Conservation (phyloP, 768 basidiomycete genomes). For the Leccinum broughii region DNA sequence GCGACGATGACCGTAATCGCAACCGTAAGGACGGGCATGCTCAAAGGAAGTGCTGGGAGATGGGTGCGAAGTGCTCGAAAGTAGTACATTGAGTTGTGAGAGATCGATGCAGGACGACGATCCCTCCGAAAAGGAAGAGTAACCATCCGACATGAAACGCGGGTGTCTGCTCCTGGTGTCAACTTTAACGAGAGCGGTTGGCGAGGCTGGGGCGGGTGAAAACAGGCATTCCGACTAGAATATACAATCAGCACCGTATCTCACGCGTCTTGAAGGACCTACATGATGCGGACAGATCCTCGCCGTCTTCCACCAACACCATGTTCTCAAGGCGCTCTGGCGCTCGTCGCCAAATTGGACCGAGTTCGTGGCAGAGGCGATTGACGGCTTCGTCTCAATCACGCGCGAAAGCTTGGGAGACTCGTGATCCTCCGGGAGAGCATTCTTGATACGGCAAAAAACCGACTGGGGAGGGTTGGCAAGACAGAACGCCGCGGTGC, state of each 20-base stretch:
- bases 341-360: slow-evolving; percentile 64
- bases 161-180: slow-evolving; percentile 69
- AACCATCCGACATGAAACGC: slow-evolving; percentile 65
- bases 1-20: slow-evolving; percentile 70
- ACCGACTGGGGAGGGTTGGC: slow-evolving; percentile 30
- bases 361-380: slow-evolving; percentile 58
- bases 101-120: slow-evolving; percentile 81
- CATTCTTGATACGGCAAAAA: slow-evolving; percentile 38
- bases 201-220: slow-evolving; percentile 60
- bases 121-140: slow-evolving; percentile 63
- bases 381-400: slow-evolving; percentile 59
- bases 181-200: slow-evolving; percentile 57
- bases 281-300: slow-evolving; percentile 56
- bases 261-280: slow-evolving; percentile 26
- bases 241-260: slow-evolving; percentile 3
- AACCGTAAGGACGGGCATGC: slow-evolving; percentile 43
- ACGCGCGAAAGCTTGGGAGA: slow-evolving; percentile 48
- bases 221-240: slow-evolving; percentile 49
- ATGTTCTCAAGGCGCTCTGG: slow-evolving; percentile 69
- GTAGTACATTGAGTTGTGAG: slow-evolving; percentile 53
- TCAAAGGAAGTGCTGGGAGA: slow-evolving; percentile 43
- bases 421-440: slow-evolving; percentile 21
- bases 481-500: slow-evolving; percentile 63
- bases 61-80: slow-evolving; percentile 57
- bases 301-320: slow-evolving; percentile 62